Percentiles rank a stretch among this genome's conserved stretches.
Evolutionary conservation across 2,329 filamentous ascomycete genomes (phyloP).

Genomic region (Cyphellophora attinorum): DNA sequence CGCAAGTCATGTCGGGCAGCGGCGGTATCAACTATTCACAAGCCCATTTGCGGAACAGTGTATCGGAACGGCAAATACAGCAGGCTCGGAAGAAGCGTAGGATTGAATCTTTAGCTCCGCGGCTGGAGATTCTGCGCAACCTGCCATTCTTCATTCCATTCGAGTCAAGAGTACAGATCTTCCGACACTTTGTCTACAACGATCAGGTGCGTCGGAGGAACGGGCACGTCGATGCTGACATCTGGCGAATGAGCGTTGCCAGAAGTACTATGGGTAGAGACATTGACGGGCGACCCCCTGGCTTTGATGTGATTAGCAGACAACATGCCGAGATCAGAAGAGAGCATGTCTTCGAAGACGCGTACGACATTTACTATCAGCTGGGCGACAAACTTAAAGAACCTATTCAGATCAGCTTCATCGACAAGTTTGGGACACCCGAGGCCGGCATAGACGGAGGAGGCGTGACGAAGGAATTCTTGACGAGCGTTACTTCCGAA

Average conservation of each 20-base stretch:
- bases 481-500: slow-evolving; percentile 78
- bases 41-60: slow-evolving; percentile 11
- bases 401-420: slow-evolving; percentile 91
- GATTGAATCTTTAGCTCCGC: slow-evolving; percentile 70
- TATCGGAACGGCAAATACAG: slow-evolving; percentile 10
- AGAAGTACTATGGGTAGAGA: slow-evolving; percentile 30
- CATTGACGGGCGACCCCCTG: slow-evolving; percentile 28
- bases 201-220: slow-evolving; percentile 66
- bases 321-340: slow-evolving; percentile 75
- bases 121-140: slow-evolving; percentile 82
- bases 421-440: slow-evolving; percentile 75
- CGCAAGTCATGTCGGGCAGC: neutral
- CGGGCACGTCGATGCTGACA: slow-evolving; percentile 62
- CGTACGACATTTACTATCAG: slow-evolving; percentile 70
- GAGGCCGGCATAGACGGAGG: slow-evolving; percentile 96
- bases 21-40: slow-evolving; percentile 15
- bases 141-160: slow-evolving; percentile 98
- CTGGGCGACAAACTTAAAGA: slow-evolving; percentile 81
- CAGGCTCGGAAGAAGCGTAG: slow-evolving; percentile 59
- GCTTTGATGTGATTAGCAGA: slow-evolving; percentile 35
- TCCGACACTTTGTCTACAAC: slow-evolving; percentile 79
- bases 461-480: slow-evolving; percentile 93
- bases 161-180: slow-evolving; percentile 80
- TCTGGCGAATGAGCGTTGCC: slow-evolving; percentile 58
- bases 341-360: slow-evolving; percentile 74